Base-by-base conservation (phyloP, 1,284 basidiomycete species). In the Stygiomarasmius scandens region DNA sequence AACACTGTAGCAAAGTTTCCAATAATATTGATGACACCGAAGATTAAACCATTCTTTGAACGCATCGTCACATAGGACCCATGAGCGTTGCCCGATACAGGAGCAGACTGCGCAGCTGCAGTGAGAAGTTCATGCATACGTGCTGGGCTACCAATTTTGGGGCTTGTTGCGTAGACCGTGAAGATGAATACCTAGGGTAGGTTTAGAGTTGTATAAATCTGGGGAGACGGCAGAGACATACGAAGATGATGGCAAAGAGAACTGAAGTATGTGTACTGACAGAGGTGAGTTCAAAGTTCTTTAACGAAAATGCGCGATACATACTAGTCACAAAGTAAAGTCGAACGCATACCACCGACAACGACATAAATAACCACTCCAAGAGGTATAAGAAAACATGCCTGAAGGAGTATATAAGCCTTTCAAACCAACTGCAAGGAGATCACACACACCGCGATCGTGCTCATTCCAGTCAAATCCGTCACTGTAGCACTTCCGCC, bases 11-110 rank as follows among this genome's bases (percentile, higher is more conserved):
- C 52, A 45, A 93, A 93, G 74, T 93, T 93, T 3, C 90, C 89
- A 56, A 90, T 83, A 63, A 91, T 84, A 71, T 95, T 95, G 72
- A 96, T 90, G 10, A 95, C 85, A 23, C 93, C 93, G 63, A 97
- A 97, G 58, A 95, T 89, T 24, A 97, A 74, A 0, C 93, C 95
- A 55, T 87, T 83, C 70, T 85, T 84, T 4, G 87, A 91, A 27
- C 92, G 83, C 78, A 97, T 90, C 3, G 91, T 93, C 16, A 92
- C 68, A 64, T 91, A 92, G 19, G 84, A 88, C 0, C 89, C 88
- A 10, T 80, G 72, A 1, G 83, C 80, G 64, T 92, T 92, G 2
- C 88, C 89, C 0, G 69, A 57, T 2, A 92, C 83, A 0, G 89
- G 88, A 14, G 67, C 62, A 2, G 71, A 62, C 11, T 67, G 67